These are phyloP conservation scores for Thalassiosira hispida DNA, from an alignment of 352 stramenopile species.

Conservation along the genomic window DNA sequence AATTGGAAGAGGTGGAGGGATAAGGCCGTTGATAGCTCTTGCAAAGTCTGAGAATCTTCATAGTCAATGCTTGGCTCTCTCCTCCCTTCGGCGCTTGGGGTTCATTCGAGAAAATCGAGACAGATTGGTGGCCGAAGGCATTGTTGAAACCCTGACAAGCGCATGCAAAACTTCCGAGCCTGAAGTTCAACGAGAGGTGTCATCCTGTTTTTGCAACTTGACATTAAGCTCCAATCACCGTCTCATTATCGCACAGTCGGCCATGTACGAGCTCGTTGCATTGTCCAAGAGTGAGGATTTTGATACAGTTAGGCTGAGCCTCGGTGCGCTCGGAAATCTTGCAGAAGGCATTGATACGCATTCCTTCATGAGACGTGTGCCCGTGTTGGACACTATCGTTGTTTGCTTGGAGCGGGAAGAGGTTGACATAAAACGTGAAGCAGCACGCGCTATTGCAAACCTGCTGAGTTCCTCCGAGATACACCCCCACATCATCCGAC, in stretches of 20 bases:
- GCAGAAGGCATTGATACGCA: constrained; percentile 94
- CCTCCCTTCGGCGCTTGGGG: constrained; percentile 91
- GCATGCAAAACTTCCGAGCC: constrained; percentile 89
- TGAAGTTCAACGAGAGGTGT: constrained; percentile 94
- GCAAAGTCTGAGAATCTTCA: constrained; percentile 89
- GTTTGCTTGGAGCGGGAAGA: constrained; percentile 87
- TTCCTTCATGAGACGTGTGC: constrained; percentile 85
- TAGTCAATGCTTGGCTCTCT: constrained; percentile 91
- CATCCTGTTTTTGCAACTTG: constrained; percentile 92
- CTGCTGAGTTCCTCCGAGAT: constrained; percentile 92
- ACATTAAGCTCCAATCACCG: constrained; percentile 92
- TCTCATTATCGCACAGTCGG: constrained; percentile 88
- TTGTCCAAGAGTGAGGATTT: constrained; percentile 90
- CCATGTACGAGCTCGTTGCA: constrained; percentile 86
- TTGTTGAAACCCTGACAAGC: constrained; percentile 88
- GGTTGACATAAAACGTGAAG: constrained; percentile 94
- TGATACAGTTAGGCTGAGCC: constrained; percentile 91
- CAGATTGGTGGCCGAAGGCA: constrained; percentile 88
- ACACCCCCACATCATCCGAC: constrained; percentile 90
- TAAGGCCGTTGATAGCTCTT: constrained; percentile 90
- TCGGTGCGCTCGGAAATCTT: constrained; percentile 93
- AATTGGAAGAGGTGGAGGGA: constrained; percentile 91
- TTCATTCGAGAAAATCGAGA: constrained; percentile 87
- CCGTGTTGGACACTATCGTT: constrained; percentile 51
- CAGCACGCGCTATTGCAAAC: constrained; percentile 91